Evolutionary conservation across 306 rosid genomes (phyloP), one percentile per base, ranked within the genome.

Genomic region (Quercus rubra): DNA sequence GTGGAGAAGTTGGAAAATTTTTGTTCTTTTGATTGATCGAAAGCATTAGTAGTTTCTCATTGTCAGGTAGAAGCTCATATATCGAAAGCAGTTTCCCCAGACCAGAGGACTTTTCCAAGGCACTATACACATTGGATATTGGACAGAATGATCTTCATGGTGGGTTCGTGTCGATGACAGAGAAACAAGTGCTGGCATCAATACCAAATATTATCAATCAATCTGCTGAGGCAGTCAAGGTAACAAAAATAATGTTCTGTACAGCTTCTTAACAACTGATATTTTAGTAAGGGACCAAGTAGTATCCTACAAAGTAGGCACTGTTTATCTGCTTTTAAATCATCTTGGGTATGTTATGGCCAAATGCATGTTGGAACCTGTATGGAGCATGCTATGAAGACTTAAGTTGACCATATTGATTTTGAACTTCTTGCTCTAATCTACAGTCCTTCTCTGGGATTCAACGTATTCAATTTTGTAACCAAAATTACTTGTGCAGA

Each of bases 61-160:
- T n/a, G 23, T 80, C 75, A 55, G 79, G 58, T 68, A 43, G 70
- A 41, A 41, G 56, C 33, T 64, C 74, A 12, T 19, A 68, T 5
- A 20, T 25, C 18, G 6, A 35, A 59, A 38, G 57, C 55, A 67
- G 55, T 25, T 52, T 80, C 28, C 79, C 83, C 49, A 75, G 84
- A 43, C 80, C 80, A 68, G 80, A 46, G 56, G 84, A 69, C 58
- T 81, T 81, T 49, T 33, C 80, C 21, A 81, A 75, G 80, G 84
- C 84, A 14, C 52, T 81, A 6, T 81, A 81, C 80, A 81, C 80
- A 25, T 46, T 75, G 10, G 84, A 81, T 69, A 81, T 81, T 59
- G 84, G 84, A 43, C 84, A 81, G 76, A 81, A 80, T 73, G 83
- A 80, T 80, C 78, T 80, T 41, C 75, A 64, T 67, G 59, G 25